Conservation (phyloP, 208 protist species). For the Trypanosoma conorhini region DNA sequence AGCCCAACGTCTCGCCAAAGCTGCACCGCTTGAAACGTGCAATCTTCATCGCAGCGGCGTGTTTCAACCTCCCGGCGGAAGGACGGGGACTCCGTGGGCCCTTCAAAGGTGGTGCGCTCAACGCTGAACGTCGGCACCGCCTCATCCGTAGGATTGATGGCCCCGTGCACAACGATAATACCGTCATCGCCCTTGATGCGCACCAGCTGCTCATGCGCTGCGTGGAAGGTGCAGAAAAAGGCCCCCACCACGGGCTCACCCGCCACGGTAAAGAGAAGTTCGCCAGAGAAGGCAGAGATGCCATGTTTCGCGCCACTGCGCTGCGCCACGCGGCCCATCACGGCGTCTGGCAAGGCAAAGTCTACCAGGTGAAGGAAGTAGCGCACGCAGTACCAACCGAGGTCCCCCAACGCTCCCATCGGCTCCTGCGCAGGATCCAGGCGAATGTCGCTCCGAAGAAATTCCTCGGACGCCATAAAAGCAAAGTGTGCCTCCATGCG, state of each 20-base stretch:
- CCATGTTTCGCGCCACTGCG: conserved; percentile 41
- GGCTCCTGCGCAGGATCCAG: conserved; percentile 58
- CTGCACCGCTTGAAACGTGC: conserved; percentile 50
- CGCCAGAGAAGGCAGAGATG: conserved; percentile 59
- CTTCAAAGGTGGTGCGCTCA: conserved; percentile 18
- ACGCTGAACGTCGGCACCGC: conserved; percentile 37
- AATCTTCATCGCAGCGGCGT: conserved; percentile 29
- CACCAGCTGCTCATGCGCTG: conserved; percentile 57
- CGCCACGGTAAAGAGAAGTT: conserved; percentile 46
- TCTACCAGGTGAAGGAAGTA: conserved; percentile 65
- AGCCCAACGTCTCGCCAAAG: conserved; percentile 67
- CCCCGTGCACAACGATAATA: conserved; percentile 51
- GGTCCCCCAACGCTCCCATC: conserved; percentile 66
- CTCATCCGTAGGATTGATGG: conserved; percentile 60
- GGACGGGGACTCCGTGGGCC: conserved; percentile 13
- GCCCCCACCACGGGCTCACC: conserved; percentile 39
- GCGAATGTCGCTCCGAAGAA: conserved; percentile 62
- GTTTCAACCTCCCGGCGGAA: conserved; percentile 21
- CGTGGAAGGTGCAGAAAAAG: conserved; percentile 65
- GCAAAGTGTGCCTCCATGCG: conserved; percentile 61
- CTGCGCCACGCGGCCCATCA: conserved; percentile 48
- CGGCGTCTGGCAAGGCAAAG: conserved; percentile 50
- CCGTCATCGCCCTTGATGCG: conserved; percentile 47
- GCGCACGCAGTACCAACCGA: conserved; percentile 84
- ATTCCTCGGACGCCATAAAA: conserved; percentile 48